phyloP scores from a whole-genome alignment of 805 yeast genomes.

The Candida boleticola region DNA sequence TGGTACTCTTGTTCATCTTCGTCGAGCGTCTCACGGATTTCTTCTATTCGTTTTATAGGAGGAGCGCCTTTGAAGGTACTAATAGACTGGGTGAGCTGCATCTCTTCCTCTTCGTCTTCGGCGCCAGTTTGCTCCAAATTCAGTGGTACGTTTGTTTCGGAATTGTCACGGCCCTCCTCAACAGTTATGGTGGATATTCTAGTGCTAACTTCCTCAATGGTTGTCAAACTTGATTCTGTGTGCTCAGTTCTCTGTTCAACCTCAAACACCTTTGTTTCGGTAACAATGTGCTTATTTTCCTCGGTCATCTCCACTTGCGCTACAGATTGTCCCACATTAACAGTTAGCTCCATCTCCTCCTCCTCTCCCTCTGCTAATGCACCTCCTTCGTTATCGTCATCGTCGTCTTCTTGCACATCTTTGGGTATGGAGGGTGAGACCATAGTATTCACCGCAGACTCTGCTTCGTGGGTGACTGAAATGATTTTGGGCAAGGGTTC shows the following conservation, averaged over 20 bases:
- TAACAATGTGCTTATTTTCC: not conserved
- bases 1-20: not conserved
- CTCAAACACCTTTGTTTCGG: not conserved
- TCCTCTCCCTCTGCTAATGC: slow-evolving; percentile 16
- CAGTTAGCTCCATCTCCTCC: slow-evolving; percentile 19
- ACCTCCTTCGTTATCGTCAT: not conserved
- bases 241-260: not conserved
- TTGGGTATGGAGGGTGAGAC: not conserved
- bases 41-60: too few species aligned
- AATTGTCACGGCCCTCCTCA: not conserved
- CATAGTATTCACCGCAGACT: not conserved
- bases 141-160: too few species aligned
- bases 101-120: slow-evolving; percentile 1
- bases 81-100: not conserved
- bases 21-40: not conserved
- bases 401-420: not conserved
- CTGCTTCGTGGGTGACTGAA: not conserved
- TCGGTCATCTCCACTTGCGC: not conserved
- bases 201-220: not conserved
- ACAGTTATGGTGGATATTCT: not conserved
- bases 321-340: slow-evolving; percentile 6
- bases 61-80: not conserved
- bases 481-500: not conserved
- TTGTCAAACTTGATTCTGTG: not conserved
- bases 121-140: slow-evolving; percentile 28